Base-by-base conservation (phyloP, 2,329 filamentous ascomycete genomes). In the Elsinoe arachidis region DNA sequence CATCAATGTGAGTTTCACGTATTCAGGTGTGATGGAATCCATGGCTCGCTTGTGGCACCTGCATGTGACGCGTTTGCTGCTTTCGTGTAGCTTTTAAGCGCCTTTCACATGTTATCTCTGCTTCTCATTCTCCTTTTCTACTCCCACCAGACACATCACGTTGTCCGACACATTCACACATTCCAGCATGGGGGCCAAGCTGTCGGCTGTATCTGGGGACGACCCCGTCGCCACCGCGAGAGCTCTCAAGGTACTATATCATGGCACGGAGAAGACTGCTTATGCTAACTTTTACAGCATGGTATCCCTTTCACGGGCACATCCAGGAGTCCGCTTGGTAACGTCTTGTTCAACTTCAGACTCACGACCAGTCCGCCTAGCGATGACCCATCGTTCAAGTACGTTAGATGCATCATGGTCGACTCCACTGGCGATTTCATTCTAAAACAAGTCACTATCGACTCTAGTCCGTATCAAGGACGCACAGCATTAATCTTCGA, bases 311-410 rank as follows among this genome's bases (percentile, higher is more conserved):
- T 39, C 37, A 39, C 37, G 15, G 37, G 37, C 15, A 39, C 37
- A 5, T 39, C 37, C 15, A 39, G 15, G 37, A 39, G 37, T 39
- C 37, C 37, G 37, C 37, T 39, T 5, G 14, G 37, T 17, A 17
- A 39, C 15, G 37, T 39, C 15, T 5, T 39, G 4, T 39, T 39
- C 37, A 17, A 39, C 53, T 51, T 33, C 14, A 58, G 35, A 47
- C 14, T 19, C 41, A 54, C 21, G 11, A 37, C 7, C 38, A 58
- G 33, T 49, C 47, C 17, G 19, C 54, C 19, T 58, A 58, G 14
- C 37, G 15, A 39, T n/a, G 15, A 39, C 10, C 14, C 37, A 5
- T 4, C 37, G 2, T 39, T 39, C 37, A 39, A n/a, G 14, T 17
- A 39, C 12, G 14, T 5, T 11, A 39, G 37, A 39, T 39, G 14